Base-by-base conservation (phyloP, 176 grass and related monocot genomes). In the Saccharum officinarum region DNA sequence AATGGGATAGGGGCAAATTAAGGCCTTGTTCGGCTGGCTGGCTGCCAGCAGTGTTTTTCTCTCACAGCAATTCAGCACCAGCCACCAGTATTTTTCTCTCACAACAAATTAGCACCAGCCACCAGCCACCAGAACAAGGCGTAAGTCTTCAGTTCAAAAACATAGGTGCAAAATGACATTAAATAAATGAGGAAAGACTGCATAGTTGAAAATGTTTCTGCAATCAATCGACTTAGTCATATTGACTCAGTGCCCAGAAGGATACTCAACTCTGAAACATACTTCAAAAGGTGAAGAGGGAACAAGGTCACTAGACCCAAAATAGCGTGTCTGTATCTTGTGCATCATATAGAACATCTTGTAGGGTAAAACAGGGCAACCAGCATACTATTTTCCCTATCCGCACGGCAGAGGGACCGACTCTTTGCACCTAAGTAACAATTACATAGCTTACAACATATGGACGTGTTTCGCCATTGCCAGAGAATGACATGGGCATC, bases 371-470 rank as follows among this genome's bases (percentile, higher is more conserved):
- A 80, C 76, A 49, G 60, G 75, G 80, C 80, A 39, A 80, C 52
- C 17, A 63, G 5, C 25, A 57, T 33, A 80, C 80, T 84, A 91
- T 87, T 72, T 69, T 69, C 80, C 69, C 85, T 84, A 76, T 82
- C 68, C 4, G 47, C 40, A 22, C 18, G 4, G 75, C 31, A 37
- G 68, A 61, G 60, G 89, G 60, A 63, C 84, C 8, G 31, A 90
- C 75, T 84, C 89, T 84, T 68, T 87, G 69, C 80, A 91, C 82
- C 85, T 87, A 91, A 76, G 39, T 87, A 84, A 87, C 85, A 87
- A 61, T 84, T 84, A 87, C 80, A 91, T 57, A 91, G 67, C 62
- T 87, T 64, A 87, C 76, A 84, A 87, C 80, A 90, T 66, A 83
- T 83, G 61, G 46, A 57, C 33, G 75, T 66, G 40, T 63, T 54